Percentiles rank a stretch among this genome's conserved stretches.
phyloP scores from a whole-genome alignment of 768 basidiomycete genomes.

The Phylloporus scabripes region DNA sequence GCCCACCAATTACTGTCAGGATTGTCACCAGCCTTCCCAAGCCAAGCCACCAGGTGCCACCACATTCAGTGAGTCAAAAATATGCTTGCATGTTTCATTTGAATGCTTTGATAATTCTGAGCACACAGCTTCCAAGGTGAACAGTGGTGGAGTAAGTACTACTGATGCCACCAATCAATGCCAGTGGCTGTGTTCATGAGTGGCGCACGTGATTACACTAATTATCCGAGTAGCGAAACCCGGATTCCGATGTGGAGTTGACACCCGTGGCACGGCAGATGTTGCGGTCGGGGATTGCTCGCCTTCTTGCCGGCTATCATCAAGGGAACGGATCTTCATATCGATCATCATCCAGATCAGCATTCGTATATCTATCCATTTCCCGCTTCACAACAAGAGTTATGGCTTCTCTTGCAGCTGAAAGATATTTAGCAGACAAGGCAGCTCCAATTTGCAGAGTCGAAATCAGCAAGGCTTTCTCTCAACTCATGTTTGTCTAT shows the following conservation, averaged over 20 bases:
- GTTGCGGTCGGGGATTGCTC: conserved; percentile 6
- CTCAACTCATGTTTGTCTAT: conserved; percentile 51
- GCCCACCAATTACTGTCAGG: too few species aligned
- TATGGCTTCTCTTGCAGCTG: conserved; percentile 37
- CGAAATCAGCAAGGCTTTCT: conserved; percentile 62
- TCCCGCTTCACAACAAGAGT: conserved; percentile 11
- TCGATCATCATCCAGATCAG: conserved; percentile 9
- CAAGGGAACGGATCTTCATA: conserved; percentile 2
- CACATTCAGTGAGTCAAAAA: too few species aligned
- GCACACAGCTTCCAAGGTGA: too few species aligned
- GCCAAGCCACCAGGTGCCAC: too few species aligned
- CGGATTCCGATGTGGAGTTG: conserved; percentile 6
- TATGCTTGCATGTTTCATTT: too few species aligned
- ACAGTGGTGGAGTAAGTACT: too few species aligned
- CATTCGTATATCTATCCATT: not conserved
- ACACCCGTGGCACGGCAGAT: not conserved
- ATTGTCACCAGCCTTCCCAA: too few species aligned
- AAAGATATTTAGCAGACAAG: conserved; percentile 73
- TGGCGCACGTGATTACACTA: not conserved
- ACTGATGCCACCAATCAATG: too few species aligned
- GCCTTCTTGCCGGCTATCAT: conserved; percentile 14
- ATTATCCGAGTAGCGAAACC: conserved; percentile 5
- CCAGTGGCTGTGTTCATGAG: not conserved
- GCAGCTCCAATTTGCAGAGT: conserved; percentile 71
- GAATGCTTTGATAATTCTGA: too few species aligned